Conservation (phyloP, 1,284 basidiomycete species). For the Trametes sp. region DNA sequence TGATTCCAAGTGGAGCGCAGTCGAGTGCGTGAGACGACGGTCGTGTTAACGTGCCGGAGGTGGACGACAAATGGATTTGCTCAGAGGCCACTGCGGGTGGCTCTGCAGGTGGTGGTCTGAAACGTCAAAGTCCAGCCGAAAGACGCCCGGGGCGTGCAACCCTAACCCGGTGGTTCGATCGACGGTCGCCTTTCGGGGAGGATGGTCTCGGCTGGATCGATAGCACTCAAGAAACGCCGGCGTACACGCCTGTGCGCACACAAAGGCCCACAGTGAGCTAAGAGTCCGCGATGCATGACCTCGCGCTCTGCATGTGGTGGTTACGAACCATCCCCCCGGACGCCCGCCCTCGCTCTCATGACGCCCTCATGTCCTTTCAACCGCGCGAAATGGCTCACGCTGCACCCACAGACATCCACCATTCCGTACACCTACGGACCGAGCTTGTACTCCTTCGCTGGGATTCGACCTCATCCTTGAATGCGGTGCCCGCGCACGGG, state of each 20-base stretch:
- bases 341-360: not conserved
- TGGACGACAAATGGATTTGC: not conserved
- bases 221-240: not conserved
- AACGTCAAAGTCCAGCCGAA: not conserved
- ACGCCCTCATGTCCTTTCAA: not conserved
- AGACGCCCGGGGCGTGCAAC: slow-evolving; percentile 5
- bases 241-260: slow-evolving; percentile 1
- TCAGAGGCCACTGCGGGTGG: not conserved
- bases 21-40: no score
- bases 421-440: not conserved
- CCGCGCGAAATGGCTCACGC: not conserved
- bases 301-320: not conserved
- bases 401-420: not conserved
- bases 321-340: not conserved
- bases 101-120: not conserved
- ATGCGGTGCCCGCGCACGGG: not conserved
- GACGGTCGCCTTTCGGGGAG: not conserved
- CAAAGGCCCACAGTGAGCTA: slow-evolving; percentile 5
- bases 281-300: not conserved
- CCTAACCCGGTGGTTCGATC: slow-evolving; percentile 4
- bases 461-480: not conserved
- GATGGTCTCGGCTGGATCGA: not conserved
- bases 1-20: no score
- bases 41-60: no score
- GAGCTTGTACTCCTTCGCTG: not conserved